phyloP scores from a whole-genome alignment of 31 red algal genomes.

The Endocladia muricata region DNA sequence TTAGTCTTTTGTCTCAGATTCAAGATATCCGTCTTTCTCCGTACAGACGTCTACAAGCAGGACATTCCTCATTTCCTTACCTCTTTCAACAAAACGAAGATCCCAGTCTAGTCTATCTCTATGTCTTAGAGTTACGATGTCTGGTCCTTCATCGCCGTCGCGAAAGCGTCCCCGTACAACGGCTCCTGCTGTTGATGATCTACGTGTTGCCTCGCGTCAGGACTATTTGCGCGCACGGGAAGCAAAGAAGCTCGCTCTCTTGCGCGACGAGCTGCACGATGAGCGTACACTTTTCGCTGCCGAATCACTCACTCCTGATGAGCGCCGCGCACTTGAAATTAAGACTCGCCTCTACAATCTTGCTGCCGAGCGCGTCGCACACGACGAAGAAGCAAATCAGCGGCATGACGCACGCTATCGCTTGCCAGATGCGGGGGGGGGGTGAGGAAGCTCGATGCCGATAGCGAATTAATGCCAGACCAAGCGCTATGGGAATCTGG shows the following conservation, averaged over 20 bases:
- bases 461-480: too few species aligned
- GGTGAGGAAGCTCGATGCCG: too few species aligned
- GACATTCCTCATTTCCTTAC: too few species aligned
- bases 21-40: too few species aligned
- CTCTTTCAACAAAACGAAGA: too few species aligned
- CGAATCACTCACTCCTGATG: constrained; percentile 58
- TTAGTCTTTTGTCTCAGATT: too few species aligned
- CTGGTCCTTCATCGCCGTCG: constrained; percentile 3
- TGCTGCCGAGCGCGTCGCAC: constrained; percentile 36
- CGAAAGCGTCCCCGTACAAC: constrained; percentile 22
- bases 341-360: constrained; percentile 68
- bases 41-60: too few species aligned
- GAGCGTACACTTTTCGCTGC: constrained; percentile 57
- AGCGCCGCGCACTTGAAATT: constrained; percentile 35
- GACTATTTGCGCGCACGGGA: constrained; percentile 65
- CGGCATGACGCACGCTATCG: constrained; percentile 20
- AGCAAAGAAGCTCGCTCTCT: constrained; percentile 29
- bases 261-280: constrained; percentile 60
- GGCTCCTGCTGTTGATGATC: constrained; percentile 13
- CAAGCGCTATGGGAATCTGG: background rate
- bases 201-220: constrained; percentile 51
- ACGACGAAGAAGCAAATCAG: background rate
- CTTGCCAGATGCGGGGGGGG: too few species aligned
- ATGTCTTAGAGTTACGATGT: too few species aligned
- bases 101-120: too few species aligned